Conservation (phyloP, 1,139 yeast genomes). For the Hyphopichia khmerensis region DNA sequence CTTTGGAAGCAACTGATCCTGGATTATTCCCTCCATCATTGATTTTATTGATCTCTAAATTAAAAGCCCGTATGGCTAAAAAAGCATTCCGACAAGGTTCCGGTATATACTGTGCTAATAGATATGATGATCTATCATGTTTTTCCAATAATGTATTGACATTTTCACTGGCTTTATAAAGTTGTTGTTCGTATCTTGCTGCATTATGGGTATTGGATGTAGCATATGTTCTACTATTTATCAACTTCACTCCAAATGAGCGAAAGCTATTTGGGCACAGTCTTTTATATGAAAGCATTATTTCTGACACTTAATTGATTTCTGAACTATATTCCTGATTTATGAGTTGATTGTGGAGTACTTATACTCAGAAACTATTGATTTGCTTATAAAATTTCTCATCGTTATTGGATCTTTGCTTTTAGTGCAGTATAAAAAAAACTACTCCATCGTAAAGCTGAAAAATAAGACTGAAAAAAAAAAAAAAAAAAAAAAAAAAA, state of each 20-base stretch:
- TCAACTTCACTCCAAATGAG: too few relatives aligned
- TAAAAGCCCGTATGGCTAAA: constrained; percentile 68
- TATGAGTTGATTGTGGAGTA: background rate
- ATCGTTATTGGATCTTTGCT: background rate
- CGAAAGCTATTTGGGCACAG: background rate
- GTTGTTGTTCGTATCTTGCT: constrained; percentile 15
- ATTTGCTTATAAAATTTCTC: background rate
- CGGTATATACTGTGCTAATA: constrained; percentile 71
- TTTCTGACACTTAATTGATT: too few relatives aligned
- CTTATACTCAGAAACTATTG: background rate
- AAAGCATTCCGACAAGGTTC: constrained; percentile 63
- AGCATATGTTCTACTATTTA: background rate
- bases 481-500: background rate
- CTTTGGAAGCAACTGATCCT: constrained; percentile 30
- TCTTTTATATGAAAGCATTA: background rate
- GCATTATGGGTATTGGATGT: background rate
- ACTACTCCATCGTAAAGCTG: background rate
- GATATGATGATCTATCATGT: constrained; percentile 63
- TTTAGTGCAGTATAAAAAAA: background rate
- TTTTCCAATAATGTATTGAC: constrained; percentile 39
- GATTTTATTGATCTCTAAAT: constrained; percentile 64
- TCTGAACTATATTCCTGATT: background rate
- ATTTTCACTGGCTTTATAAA: constrained; percentile 43
- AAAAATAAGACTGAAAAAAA: background rate
- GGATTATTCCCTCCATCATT: constrained; percentile 43